Evolutionary conservation across 2,329 filamentous ascomycete genomes (phyloP).

Genomic region (Botryotinia calthae): DNA sequence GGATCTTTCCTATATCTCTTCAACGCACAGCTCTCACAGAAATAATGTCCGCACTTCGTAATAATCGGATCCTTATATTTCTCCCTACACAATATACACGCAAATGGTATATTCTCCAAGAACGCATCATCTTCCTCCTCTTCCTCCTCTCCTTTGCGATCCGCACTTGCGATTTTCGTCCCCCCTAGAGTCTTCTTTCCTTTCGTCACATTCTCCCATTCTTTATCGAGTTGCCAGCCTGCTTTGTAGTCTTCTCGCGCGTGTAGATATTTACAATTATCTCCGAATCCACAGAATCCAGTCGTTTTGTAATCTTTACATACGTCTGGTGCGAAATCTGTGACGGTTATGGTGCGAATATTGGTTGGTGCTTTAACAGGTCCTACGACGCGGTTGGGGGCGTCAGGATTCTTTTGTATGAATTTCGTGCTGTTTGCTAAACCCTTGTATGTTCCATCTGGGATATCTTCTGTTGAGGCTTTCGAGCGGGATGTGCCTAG

Average conservation of each 20-base stretch:
- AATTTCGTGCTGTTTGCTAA: slow-evolving; percentile 67
- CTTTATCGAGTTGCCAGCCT: slow-evolving; percentile 91
- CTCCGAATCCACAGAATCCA: slow-evolving; percentile 47
- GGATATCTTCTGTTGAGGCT: slow-evolving; percentile 31
- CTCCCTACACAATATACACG: slow-evolving; percentile 39
- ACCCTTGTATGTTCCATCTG: slow-evolving; percentile 74
- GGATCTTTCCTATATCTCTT: slow-evolving; percentile 84
- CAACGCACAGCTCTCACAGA: slow-evolving; percentile 87
- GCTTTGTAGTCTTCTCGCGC: slow-evolving; percentile 77
- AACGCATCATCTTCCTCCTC: slow-evolving; percentile 44
- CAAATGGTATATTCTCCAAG: slow-evolving; percentile 39
- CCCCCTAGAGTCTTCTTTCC: slow-evolving; percentile 62
- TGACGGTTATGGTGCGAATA: slow-evolving; percentile 84
- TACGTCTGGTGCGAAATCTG: slow-evolving; percentile 86
- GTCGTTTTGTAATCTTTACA: slow-evolving; percentile 94
- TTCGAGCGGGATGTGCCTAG: slow-evolving; percentile 54
- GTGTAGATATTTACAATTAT: slow-evolving; percentile 76
- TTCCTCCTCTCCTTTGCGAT: slow-evolving; percentile 37
- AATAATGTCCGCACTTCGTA: slow-evolving; percentile 93
- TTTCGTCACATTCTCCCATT: slow-evolving; percentile 86
- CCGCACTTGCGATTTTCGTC: slow-evolving; percentile 44
- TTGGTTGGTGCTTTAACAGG: slow-evolving; percentile 88
- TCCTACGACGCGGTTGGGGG: slow-evolving; percentile 67
- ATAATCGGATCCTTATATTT: slow-evolving; percentile 64
- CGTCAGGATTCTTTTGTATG: slow-evolving; percentile 78